These are phyloP conservation scores for Linum tenue DNA, from an alignment of 345 rosid species.

Conservation along the genomic window DNA sequence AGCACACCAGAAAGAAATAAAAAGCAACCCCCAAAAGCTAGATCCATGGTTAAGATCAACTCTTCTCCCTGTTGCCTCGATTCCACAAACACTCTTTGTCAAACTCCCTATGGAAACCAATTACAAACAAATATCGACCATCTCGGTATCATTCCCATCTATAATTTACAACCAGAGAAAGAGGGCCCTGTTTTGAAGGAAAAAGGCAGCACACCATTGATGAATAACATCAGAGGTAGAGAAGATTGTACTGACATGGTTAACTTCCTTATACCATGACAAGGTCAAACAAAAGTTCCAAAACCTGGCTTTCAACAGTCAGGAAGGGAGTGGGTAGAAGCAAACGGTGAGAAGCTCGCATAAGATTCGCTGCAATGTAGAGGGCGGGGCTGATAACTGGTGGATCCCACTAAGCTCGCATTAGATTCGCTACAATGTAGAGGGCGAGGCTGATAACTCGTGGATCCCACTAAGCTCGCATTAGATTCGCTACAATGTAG, in stretches of 20 bases:
- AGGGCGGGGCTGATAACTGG: no score
- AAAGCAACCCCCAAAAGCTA: no score
- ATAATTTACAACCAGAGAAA: not conserved
- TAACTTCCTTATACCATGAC: not conserved
- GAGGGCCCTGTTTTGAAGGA: not conserved
- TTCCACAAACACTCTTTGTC: not conserved
- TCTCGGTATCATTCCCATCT: not conserved
- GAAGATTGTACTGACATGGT: not conserved
- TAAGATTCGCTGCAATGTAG: conserved; percentile 37
- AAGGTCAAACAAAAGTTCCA: not conserved
- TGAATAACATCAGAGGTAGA: no score
- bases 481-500: conserved; percentile 73
- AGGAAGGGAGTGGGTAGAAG: conserved; percentile 86
- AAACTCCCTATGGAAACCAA: not conserved
- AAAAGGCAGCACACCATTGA: not conserved
- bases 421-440: conserved; percentile 37
- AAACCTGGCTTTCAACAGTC: conserved; percentile 26
- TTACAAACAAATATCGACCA: not conserved
- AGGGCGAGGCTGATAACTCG: no score
- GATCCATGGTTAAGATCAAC: no score
- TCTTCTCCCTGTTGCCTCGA: not conserved
- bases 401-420: conserved; percentile 12
- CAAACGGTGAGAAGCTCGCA: conserved; percentile 76
- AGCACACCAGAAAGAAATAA: no score
- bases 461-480: conserved; percentile 13